phyloP scores from a whole-genome alignment of 23 red algal species.

The Rhodosorus marinus region DNA sequence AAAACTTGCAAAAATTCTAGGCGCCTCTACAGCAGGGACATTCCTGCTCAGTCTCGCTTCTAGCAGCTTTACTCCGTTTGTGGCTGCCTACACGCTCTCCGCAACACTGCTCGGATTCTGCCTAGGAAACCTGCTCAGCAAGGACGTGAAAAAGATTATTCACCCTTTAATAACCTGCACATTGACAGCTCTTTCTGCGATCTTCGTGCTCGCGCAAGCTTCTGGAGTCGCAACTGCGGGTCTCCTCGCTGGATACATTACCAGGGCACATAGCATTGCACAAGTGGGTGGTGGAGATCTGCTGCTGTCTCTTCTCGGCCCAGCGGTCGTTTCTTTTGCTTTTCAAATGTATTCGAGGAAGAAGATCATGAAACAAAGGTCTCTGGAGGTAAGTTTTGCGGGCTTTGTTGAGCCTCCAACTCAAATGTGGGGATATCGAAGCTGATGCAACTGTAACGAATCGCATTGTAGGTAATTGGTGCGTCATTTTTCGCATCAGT shows the following conservation, averaged over 20 bases:
- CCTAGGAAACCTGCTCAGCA: conserved; percentile 45
- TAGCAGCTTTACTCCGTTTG: not conserved
- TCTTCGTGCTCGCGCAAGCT: conserved; percentile 17
- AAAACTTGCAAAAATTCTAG: not conserved
- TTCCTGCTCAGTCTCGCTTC: conserved; percentile 1
- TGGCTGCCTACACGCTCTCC: conserved; percentile 18
- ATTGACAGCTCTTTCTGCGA: conserved; percentile 16
- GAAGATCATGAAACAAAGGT: conserved; percentile 13
- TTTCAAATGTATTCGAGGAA: conserved; percentile 76
- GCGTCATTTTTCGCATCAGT: conserved; percentile 29
- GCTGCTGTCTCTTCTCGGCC: conserved; percentile 53
- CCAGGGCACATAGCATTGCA: not conserved
- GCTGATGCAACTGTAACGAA: no score
- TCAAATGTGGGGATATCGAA: no score
- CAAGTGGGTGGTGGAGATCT: conserved; percentile 39
- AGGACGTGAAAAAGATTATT: conserved; percentile 13
- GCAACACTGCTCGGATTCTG: conserved; percentile 55
- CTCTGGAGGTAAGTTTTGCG: no score
- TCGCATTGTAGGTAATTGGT: conserved; percentile 41
- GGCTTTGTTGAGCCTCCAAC: no score
- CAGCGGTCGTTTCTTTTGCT: conserved; percentile 87
- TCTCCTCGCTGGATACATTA: not conserved
- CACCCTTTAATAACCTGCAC: conserved; percentile 87
- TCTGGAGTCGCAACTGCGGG: not conserved
- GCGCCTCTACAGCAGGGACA: not conserved